Base-by-base conservation (phyloP, 768 basidiomycete species). In the Boletus insuetus region DNA sequence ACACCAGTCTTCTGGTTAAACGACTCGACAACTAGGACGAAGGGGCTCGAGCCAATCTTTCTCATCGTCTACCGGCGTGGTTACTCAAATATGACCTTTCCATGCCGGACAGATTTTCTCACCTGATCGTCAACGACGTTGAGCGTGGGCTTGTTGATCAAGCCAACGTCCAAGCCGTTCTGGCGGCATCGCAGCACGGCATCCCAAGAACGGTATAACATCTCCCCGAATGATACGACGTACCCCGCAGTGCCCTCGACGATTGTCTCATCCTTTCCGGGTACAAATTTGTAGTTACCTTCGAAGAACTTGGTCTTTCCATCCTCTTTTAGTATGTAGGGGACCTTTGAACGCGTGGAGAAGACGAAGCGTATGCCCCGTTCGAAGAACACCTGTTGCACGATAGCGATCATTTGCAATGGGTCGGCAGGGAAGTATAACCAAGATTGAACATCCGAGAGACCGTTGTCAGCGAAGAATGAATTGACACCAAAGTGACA, bases 341-440 rank as follows among this genome's bases (percentile, higher is more conserved):
- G 92, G 4, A 94, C 89, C 72, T 94, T 94, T 32, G 92, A 83
- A 40, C 92, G 88, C 6, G 92, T 94, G 6, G 90, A 93, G 74
- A 94, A 94, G 63, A 94, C 74, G 71, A 94, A 94, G 54, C 92
- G 87, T 13, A 94, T 41, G 20, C 92, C 91, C 40, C 81, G 82
- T 56, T 91, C 81, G 72, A 92, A 93, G 78, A 94, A 92, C 29
- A 93, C 88, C 19, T 79, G 78, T 60, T 86, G 73, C 63, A 94
- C 77, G 64, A 92, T 73, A 32, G 88, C 87, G 45, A 79, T 67
- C 91, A 94, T 94, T 69, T 94, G 91, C 38, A 81, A 70, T 5
- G 87, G 73, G 64, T 94, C 91, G 5, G 90, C 92, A 20, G 92
- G 90, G 86, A 94, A 94, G 75, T 94, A 94, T 31, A 94, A 76